Percentiles rank a stretch among this genome's conserved stretches.
Conservation (phyloP, 495 filamentous ascomycete species). For the Pyrenula aspistea region DNA sequence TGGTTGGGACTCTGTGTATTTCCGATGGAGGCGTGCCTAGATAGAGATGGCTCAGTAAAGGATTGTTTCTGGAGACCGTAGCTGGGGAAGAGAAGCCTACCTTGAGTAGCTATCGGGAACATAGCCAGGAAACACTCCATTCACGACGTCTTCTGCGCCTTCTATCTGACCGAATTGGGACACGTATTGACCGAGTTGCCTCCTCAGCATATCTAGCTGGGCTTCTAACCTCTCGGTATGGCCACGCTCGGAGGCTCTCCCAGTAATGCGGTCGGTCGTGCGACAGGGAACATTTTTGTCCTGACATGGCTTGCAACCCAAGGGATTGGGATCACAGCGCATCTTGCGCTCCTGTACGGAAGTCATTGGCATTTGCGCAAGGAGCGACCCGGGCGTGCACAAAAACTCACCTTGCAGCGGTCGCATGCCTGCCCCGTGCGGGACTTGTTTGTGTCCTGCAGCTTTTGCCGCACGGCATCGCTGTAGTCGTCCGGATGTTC, state of each 20-base stretch:
- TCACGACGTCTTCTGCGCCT: not conserved
- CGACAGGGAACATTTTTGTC: slow-evolving; percentile 60
- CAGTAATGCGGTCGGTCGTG: slow-evolving; percentile 81
- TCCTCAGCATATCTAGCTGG: not conserved
- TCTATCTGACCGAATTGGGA: not conserved
- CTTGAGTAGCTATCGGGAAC: not conserved
- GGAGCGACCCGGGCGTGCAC: no score
- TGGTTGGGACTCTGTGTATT: not conserved
- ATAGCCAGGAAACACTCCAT: not conserved
- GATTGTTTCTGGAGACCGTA: no score
- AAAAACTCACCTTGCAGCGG: slow-evolving; percentile 64
- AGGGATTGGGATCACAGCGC: slow-evolving; percentile 60
- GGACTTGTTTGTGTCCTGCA: slow-evolving; percentile 38
- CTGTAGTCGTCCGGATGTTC: slow-evolving; percentile 49
- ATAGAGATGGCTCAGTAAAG: not conserved
- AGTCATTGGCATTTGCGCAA: not conserved
- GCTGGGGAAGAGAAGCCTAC: not conserved
- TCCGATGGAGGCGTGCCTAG: not conserved
- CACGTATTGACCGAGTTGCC: not conserved
- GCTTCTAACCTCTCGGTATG: slow-evolving; percentile 2
- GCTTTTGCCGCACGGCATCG: slow-evolving; percentile 49
- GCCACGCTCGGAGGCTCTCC: slow-evolving; percentile 64
- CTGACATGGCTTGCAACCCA: slow-evolving; percentile 65
- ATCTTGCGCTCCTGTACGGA: slow-evolving; percentile 62
- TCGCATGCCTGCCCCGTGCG: slow-evolving; percentile 85